Conservation (phyloP, 2,329 filamentous ascomycete species). For the Botrytis hyacinthi region DNA sequence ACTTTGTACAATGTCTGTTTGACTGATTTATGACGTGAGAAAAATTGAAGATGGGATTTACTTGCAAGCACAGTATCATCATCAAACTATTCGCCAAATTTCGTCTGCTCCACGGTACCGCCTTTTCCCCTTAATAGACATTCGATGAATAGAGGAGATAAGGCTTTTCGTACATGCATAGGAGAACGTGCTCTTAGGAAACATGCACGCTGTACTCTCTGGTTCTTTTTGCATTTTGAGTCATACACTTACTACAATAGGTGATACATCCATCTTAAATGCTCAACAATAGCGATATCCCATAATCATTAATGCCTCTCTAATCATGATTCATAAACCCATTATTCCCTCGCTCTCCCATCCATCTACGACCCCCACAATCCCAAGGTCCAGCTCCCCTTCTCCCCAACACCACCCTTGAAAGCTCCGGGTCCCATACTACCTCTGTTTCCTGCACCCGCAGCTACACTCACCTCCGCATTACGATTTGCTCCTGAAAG, state of each 20-base stretch:
- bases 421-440: slow-evolving; percentile 60
- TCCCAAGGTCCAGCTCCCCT: slow-evolving; percentile 59
- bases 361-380: slow-evolving; percentile 48
- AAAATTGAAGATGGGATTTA: background rate
- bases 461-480: slow-evolving; percentile 47
- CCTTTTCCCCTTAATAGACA: background rate
- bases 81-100: background rate
- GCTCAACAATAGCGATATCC: background rate
- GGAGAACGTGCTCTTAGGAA: background rate
- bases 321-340: background rate
- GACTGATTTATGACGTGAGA: background rate
- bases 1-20: background rate
- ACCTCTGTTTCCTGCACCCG: slow-evolving; percentile 54
- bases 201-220: background rate
- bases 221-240: background rate
- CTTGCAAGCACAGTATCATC: background rate
- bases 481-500: slow-evolving; percentile 58
- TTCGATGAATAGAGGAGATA: background rate
- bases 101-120: background rate
- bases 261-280: background rate
- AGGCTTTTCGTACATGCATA: background rate
- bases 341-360: background rate
- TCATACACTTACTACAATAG: background rate
- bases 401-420: slow-evolving; percentile 42
- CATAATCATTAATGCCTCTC: background rate